Evolutionary conservation across 805 yeast species (phyloP), one percentile per base, ranked within the genome.

Genomic region (Candida nonsorbophila): DNA sequence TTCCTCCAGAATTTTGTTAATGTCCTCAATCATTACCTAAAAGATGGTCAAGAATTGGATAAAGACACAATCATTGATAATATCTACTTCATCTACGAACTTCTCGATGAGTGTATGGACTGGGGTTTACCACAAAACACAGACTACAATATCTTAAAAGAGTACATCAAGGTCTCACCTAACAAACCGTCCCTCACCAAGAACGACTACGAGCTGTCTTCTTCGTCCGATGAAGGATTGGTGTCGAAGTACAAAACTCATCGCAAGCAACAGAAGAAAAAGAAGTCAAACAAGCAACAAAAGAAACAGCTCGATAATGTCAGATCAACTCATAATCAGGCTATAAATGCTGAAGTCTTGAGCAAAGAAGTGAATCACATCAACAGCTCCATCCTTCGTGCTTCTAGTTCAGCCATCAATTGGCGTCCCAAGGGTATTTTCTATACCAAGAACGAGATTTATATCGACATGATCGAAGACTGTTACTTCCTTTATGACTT

Each of bases 81-180:
- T 53, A 72, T 74, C 40, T 76, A 79, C 19, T 62, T 86, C 27
- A 72, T 86, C 6, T 81, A 80, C 53, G 96, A 87, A 50, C 58
- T 86, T n/a, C 55, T 86, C 24, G 96, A 86, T 49, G 96, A 86
- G 48, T 82, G 86, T 67, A 72, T 84, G 75, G 96, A 87, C 53
- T 82, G 73, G 53, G 96, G 96, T 6, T 58, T 82, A n/a, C 77
- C 86, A 1, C 96, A 87, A 55, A 64, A 82, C 30, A 83, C 95
- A 0, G 95, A 87, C 46, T 72, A 77, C 29, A 81, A 79, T 38
- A 72, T 87, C 8, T 64, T 87, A 31, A 77, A 76, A 44, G 95
- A 86, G 49, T 87, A 82, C 47, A 79, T 82, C 39, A 79, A 83
- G 34, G 66, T 79, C 28, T 73, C 74, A 27, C 51, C 55, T 15